Evolutionary conservation across 441 rosid genomes (phyloP).

Genomic region (Arabidopsis lyrata): DNA sequence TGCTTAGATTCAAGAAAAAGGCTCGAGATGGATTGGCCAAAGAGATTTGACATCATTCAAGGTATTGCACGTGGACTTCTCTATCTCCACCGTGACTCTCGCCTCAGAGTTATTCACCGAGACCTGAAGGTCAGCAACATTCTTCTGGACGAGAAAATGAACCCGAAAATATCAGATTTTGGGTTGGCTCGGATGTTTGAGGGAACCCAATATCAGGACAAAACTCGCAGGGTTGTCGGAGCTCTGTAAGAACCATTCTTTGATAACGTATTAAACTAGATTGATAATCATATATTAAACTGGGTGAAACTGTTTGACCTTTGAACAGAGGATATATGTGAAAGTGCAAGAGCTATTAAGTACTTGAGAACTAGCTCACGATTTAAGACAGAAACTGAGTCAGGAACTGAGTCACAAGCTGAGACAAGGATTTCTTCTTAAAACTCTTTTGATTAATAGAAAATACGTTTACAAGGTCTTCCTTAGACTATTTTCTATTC

Average conservation of each 20-base stretch:
- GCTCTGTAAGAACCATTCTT: background rate
- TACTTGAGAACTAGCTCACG: too few relatives aligned
- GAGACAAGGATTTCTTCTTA: too few relatives aligned
- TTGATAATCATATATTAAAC: background rate
- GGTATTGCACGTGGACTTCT: slow-evolving; percentile 39
- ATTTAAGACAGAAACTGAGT: too few relatives aligned
- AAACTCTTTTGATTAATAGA: too few relatives aligned
- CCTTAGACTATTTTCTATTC: too few relatives aligned
- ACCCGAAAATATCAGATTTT: slow-evolving; percentile 33
- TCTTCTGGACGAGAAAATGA: slow-evolving; percentile 32
- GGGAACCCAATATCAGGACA: slow-evolving; percentile 18
- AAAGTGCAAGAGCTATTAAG: too few relatives aligned
- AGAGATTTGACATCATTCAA: slow-evolving; percentile 40
- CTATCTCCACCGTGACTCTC: background rate
- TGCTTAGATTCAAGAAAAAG: slow-evolving; percentile 15
- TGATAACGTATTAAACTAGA: too few relatives aligned
- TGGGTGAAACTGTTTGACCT: background rate
- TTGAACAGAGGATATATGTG: slow-evolving; percentile 49
- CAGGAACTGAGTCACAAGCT: too few relatives aligned
- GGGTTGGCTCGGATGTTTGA: slow-evolving; percentile 32
- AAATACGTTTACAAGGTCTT: too few relatives aligned
- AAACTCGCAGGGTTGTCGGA: slow-evolving; percentile 26
- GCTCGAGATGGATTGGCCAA: slow-evolving; percentile 33
- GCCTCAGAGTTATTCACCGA: background rate
- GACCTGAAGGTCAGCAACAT: slow-evolving; percentile 12